Evolutionary conservation across 1,284 basidiomycete genomes (phyloP).

Genomic region (Cutaneotrichosporon cyanovorans): DNA sequence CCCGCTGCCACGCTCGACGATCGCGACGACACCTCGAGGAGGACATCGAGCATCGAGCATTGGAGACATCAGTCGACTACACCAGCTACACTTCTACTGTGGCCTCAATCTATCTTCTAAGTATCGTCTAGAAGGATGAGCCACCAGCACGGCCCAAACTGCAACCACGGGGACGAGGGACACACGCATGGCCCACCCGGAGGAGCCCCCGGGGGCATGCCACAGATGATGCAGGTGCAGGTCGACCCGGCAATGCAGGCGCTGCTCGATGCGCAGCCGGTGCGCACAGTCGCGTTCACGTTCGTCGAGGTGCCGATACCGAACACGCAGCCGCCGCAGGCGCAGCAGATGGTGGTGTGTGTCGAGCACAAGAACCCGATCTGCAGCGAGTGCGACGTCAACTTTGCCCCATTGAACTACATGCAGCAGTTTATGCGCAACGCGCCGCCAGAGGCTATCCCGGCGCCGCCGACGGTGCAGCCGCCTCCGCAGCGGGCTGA

Average conservation of each 20-base stretch:
- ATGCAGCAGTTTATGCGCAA: slow-evolving; percentile 61
- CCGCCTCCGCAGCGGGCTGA: slow-evolving; percentile 59
- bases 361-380: slow-evolving; percentile 58
- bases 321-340: slow-evolving; percentile 26
- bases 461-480: slow-evolving; percentile 67
- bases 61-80: too few species aligned
- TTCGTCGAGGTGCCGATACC: slow-evolving; percentile 25
- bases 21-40: too few species aligned
- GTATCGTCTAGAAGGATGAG: slow-evolving; percentile 4
- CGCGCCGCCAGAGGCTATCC: slow-evolving; percentile 63
- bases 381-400: slow-evolving; percentile 61
- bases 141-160: slow-evolving; percentile 9
- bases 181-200: slow-evolving; percentile 17
- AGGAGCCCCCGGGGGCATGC: slow-evolving; percentile 3
- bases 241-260: slow-evolving; percentile 34
- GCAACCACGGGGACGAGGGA: slow-evolving; percentile 11
- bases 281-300: slow-evolving; percentile 27
- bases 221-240: slow-evolving; percentile 20
- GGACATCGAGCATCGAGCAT: too few species aligned
- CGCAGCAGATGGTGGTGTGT: slow-evolving; percentile 49
- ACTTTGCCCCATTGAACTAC: slow-evolving; percentile 61
- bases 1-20: too few species aligned
- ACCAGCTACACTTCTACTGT: background rate
- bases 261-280: slow-evolving; percentile 39
- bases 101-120: background rate